Evolutionary conservation across 768 basidiomycete genomes (phyloP).

Genomic region (Lentinula raphanica): DNA sequence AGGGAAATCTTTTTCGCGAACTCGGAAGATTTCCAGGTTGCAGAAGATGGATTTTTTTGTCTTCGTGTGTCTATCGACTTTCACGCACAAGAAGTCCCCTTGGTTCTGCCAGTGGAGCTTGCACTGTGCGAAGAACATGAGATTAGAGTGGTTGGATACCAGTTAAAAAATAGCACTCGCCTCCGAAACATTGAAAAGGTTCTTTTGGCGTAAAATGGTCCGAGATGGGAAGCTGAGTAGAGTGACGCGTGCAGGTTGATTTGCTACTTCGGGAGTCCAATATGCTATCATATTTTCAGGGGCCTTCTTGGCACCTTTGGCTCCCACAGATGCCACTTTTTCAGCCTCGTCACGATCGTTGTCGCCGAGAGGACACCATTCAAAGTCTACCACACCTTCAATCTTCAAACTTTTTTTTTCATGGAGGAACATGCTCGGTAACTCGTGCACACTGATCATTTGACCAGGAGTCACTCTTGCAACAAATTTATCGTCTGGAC

Average conservation of each 20-base stretch:
- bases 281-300: constrained; percentile 93
- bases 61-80: constrained; percentile 97
- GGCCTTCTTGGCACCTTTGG: constrained; percentile 48
- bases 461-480: constrained; percentile 84
- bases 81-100: constrained; percentile 97
- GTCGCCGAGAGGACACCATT: constrained; percentile 94
- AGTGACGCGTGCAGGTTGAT: constrained; percentile 97
- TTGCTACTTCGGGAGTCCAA: constrained; percentile 95
- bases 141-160: constrained; percentile 2
- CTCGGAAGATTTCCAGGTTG: constrained; percentile 95
- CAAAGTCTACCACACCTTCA: constrained; percentile 95
- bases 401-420: constrained; percentile 97
- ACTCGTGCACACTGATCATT: constrained; percentile 95
- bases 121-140: constrained; percentile 50
- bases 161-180: constrained; percentile 40
- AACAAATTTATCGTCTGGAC: constrained; percentile 91
- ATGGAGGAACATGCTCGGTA: constrained; percentile 89
- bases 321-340: constrained; percentile 37
- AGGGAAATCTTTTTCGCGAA: constrained; percentile 95
- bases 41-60: constrained; percentile 98
- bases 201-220: constrained; percentile 83
- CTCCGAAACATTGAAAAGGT: constrained; percentile 96
- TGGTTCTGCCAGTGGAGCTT: constrained; percentile 98
- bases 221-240: constrained; percentile 86
- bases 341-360: constrained; percentile 75